These are phyloP conservation scores for Borealophlyctis nickersoniae DNA, from an alignment of 192 early-diverging fungal species.

Conservation along the genomic window DNA sequence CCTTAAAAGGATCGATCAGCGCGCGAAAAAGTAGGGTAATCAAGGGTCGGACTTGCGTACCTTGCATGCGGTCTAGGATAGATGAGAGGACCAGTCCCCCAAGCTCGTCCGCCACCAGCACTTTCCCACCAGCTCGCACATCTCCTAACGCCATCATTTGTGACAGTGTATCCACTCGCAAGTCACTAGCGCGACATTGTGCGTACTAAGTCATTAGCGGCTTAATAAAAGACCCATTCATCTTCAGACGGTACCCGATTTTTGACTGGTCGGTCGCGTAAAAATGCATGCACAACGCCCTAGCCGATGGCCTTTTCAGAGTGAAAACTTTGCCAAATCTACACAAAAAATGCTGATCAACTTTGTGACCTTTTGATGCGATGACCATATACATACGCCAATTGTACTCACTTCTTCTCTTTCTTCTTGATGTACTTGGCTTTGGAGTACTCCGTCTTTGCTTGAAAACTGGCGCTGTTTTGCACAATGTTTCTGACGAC, in stretches of 20 bases:
- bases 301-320: constrained; percentile 71
- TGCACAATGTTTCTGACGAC: constrained; percentile 79
- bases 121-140: constrained; percentile 62
- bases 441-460: constrained; percentile 94
- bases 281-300: constrained; percentile 75
- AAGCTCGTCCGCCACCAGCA: constrained; percentile 87
- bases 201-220: too few species aligned
- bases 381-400: constrained; percentile 1
- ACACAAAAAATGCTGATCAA: background rate
- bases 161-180: constrained; percentile 86
- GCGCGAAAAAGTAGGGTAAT: constrained; percentile 12
- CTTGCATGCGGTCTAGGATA: constrained; percentile 73
- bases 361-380: background rate
- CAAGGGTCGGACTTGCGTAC: constrained; percentile 29
- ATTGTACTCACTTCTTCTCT: constrained; percentile 38
- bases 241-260: too few species aligned
- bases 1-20: constrained; percentile 10
- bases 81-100: constrained; percentile 80
- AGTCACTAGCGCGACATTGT: constrained; percentile 56
- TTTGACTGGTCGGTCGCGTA: constrained; percentile 75
- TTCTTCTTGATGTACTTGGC: constrained; percentile 87
- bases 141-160: constrained; percentile 85
- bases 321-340: constrained; percentile 82
- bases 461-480: constrained; percentile 80
- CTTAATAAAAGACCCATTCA: constrained; percentile 17